Evolutionary conservation across 2,329 filamentous ascomycete genomes (phyloP).

Genomic region (Coniochaeta ligniaria): DNA sequence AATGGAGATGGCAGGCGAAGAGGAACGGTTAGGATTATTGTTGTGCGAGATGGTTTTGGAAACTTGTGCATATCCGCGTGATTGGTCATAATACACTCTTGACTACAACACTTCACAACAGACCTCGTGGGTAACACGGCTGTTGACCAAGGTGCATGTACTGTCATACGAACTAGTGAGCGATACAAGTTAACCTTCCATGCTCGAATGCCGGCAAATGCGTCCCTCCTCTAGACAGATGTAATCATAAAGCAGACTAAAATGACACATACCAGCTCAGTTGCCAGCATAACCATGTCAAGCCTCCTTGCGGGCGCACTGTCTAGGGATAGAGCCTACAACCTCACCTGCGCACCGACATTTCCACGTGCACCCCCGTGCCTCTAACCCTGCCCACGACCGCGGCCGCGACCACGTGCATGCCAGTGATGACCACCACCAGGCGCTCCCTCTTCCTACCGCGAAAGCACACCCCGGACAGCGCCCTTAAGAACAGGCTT

Average conservation of each 20-base stretch:
- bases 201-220: no score
- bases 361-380: neutral
- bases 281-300: no score
- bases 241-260: neutral
- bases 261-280: neutral
- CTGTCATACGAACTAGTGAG: no score
- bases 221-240: neutral
- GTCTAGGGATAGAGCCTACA: no score
- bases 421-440: neutral
- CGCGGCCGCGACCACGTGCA: neutral
- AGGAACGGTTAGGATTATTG: neutral
- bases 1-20: neutral
- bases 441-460: conserved; percentile 17
- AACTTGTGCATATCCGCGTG: neutral
- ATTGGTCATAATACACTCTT: neutral
- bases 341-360: neutral
- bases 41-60: no score
- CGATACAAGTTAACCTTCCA: no score
- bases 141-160: no score
- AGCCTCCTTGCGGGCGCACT: neutral
- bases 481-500: conserved; percentile 39
- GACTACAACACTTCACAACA: no score
- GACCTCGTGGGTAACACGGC: no score
- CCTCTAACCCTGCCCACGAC: neutral
- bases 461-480: conserved; percentile 41